Conservation (phyloP, 176 grass and related monocot genomes). For the Ensete ventricosum region DNA sequence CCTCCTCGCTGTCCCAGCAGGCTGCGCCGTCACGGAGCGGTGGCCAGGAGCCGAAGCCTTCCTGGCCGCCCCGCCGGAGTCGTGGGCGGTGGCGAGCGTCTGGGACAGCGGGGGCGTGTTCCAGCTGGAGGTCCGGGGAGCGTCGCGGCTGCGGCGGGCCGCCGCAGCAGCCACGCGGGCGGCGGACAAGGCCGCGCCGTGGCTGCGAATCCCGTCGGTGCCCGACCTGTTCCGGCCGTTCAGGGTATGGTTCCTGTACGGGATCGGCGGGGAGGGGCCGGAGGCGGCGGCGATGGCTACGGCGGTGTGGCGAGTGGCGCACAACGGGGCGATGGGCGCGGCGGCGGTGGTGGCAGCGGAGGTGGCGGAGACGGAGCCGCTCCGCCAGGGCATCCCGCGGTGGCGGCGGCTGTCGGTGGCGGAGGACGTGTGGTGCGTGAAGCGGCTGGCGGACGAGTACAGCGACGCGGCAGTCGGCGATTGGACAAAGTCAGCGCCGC, state of each 20-base stretch:
- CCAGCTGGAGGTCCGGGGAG: conserved; percentile 15
- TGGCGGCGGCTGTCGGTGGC: conserved; percentile 10
- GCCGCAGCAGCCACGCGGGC: background rate
- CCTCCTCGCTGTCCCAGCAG: conserved; percentile 2
- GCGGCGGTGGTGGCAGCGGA: conserved; percentile 12
- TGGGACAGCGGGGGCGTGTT: conserved; percentile 11
- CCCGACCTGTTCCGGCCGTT: conserved; percentile 18
- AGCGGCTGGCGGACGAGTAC: conserved; percentile 16
- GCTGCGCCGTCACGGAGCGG: background rate
- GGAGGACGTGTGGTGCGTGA: conserved; percentile 19
- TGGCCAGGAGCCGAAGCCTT: conserved; percentile 11
- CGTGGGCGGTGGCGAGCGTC: conserved; percentile 18
- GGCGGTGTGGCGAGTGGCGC: background rate
- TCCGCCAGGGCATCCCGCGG: background rate
- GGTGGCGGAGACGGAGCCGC: background rate
- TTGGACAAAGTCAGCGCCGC: conserved; percentile 7
- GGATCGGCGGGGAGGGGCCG: background rate
- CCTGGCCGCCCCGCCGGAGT: conserved; percentile 1
- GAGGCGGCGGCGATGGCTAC: background rate
- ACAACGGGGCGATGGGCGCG: conserved; percentile 3
- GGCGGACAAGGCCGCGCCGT: conserved; percentile 1
- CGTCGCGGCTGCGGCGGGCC: background rate
- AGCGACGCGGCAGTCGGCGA: conserved; percentile 8
- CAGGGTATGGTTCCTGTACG: conserved; percentile 1
- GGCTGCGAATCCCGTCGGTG: conserved; percentile 14